Conservation (phyloP, 2,329 filamentous ascomycete genomes). For the Tolypocladium sp. region DNA sequence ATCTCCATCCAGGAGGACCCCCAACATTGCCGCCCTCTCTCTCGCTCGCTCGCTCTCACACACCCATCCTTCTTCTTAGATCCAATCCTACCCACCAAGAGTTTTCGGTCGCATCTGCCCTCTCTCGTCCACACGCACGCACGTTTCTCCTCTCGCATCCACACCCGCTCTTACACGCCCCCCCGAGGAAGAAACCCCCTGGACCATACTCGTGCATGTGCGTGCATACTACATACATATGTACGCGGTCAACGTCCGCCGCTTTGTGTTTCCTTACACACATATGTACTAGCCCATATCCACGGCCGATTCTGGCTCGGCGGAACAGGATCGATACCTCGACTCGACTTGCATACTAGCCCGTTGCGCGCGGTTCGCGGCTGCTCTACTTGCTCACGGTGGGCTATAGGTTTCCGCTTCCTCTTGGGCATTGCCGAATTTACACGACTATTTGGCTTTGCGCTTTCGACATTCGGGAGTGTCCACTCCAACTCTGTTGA, state of each 20-base stretch:
- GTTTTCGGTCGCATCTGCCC: not conserved
- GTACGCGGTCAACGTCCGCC: conserved; percentile 2
- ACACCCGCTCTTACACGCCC: not conserved
- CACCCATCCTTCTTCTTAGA: conserved; percentile 4
- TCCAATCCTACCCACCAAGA: conserved; percentile 8
- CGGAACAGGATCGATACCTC: not conserved
- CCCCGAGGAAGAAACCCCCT: not conserved
- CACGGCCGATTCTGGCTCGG: not conserved
- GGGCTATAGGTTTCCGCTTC: not conserved
- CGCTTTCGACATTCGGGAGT: not conserved
- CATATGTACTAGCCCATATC: conserved; percentile 3
- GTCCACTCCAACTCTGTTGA: not conserved
- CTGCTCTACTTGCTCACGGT: not conserved
- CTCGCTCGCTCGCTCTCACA: not conserved
- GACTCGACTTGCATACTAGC: not conserved
- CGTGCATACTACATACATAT: conserved; percentile 3
- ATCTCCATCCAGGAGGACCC: not conserved
- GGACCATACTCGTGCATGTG: conserved; percentile 2
- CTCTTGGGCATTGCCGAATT: not conserved
- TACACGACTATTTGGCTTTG: not conserved
- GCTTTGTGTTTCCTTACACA: not conserved
- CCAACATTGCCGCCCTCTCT: not conserved
- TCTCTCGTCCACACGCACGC: not conserved
- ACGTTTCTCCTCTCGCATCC: not conserved
- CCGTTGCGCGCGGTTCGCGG: not conserved